Conservation (phyloP, 1,284 basidiomycete genomes). For the Tilletia caries region DNA sequence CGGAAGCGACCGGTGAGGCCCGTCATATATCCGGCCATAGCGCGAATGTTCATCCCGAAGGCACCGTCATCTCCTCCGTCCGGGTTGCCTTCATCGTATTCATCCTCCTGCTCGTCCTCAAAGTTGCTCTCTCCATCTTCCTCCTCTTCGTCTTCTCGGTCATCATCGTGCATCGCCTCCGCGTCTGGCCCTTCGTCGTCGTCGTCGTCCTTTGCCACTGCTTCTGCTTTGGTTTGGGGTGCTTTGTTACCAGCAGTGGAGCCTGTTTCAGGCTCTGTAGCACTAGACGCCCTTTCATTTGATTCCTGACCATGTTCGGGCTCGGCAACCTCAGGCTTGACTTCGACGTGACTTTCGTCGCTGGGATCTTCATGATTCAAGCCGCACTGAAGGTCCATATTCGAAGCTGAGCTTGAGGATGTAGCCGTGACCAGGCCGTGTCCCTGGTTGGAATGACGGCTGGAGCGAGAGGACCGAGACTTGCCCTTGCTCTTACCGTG, state of each 20-base stretch:
- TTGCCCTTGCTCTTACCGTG: slow-evolving; percentile 4
- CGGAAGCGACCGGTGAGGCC: slow-evolving; percentile 41
- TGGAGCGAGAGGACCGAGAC: neutral
- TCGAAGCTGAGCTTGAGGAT: neutral
- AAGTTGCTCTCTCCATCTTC: slow-evolving; percentile 23
- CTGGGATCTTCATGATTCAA: neutral
- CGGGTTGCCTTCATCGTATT: slow-evolving; percentile 23
- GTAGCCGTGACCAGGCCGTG: neutral
- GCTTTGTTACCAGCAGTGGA: neutral
- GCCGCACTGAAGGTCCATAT: slow-evolving; percentile 9
- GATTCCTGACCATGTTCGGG: neutral
- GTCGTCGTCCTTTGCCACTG: slow-evolving; percentile 21
- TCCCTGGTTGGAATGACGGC: neutral
- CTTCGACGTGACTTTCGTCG: neutral
- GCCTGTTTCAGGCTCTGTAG: neutral
- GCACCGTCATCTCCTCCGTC: slow-evolving; percentile 27
- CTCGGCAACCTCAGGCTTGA: neutral
- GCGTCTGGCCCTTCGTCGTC: slow-evolving; percentile 22
- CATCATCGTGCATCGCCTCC: slow-evolving; percentile 24
- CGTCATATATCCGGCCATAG: slow-evolving; percentile 47
- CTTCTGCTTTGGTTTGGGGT: slow-evolving; percentile 17
- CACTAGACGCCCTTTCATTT: neutral
- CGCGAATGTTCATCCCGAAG: slow-evolving; percentile 43
- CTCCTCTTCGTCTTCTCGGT: slow-evolving; percentile 29
- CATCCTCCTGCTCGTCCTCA: slow-evolving; percentile 29